Evolutionary conservation across 352 stramenopile species (phyloP), one percentile per base, ranked within the genome.

Genomic region (Phytophthora palmivora): DNA sequence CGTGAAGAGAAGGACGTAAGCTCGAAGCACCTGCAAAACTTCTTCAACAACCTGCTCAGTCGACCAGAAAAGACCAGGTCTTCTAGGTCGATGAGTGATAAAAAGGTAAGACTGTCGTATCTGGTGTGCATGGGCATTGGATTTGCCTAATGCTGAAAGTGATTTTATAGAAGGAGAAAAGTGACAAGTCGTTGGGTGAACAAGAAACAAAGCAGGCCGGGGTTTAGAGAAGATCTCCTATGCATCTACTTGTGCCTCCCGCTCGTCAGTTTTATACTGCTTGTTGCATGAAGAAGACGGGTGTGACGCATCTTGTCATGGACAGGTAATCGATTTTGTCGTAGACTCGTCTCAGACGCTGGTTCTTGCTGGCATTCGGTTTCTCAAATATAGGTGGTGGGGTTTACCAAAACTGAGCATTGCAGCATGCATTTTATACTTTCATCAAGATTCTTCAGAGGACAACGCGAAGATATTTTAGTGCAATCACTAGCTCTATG

Each of bases 31-130:
- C 51, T 95, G 58, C 79, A 87, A 26, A 95, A 92, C 58, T 95
- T 95, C 63, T 95, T 95, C 60, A 95, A 95, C 67, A 94, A 95
- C 48, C 48, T 95, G 48, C 70, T 95, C 6, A 95, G 87, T 64
- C 82, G 84, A 21, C 87, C 87, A 5, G 87, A 95, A 43, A 95
- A 95, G 56, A 79, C 85, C 21, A 89, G 85, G 58, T 90, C 82
- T n/a, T 78, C 78, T 54, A 73, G 84, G 8, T 73, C 67, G n/a
- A 62, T 84, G 39, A 78, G 69, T 37, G 72, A 78, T 71, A 51
- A 93, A 83, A 72, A 91, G 88, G 80, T 85, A 85, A 37, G 34
- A 28, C 34, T 54, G 28, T 47, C 43, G 11, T n/a, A n/a, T n/a
- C 34, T 24, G 11, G 47, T 15, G 22, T 32, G n/a, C n/a, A n/a